Conservation (phyloP, 2,329 filamentous ascomycete species). For the Aspergillus aculeatinus region DNA sequence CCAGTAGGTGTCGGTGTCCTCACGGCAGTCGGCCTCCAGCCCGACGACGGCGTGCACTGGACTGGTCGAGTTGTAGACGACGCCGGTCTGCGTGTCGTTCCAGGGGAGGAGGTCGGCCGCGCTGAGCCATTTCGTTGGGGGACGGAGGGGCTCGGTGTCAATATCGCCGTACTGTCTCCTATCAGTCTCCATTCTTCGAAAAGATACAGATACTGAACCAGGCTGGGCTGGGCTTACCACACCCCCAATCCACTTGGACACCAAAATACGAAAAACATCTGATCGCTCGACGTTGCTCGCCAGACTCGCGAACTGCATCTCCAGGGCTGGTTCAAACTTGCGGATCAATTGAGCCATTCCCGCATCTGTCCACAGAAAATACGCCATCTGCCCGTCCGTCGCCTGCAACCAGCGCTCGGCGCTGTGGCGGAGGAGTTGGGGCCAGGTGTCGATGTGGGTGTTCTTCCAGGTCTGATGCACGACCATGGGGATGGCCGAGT, state of each 20-base stretch:
- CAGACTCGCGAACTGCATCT: conserved; percentile 21
- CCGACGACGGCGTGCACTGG: conserved; percentile 30
- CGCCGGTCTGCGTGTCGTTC: conserved; percentile 26
- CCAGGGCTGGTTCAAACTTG: conserved; percentile 26
- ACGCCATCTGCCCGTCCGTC: conserved; percentile 29
- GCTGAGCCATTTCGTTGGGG: conserved; percentile 28
- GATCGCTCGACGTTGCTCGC: conserved; percentile 30
- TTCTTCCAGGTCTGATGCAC: conserved; percentile 37
- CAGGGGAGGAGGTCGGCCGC: conserved; percentile 26
- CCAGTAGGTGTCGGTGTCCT: conserved; percentile 30
- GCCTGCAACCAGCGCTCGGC: conserved; percentile 31
- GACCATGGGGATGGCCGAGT: conserved; percentile 31
- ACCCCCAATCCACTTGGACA: conserved; percentile 30
- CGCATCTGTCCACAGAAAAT: conserved; percentile 37
- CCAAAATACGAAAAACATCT: conserved; percentile 34
- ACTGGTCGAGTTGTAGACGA: conserved; percentile 19
- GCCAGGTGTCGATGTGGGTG: conserved; percentile 28
- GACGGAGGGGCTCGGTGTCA: conserved; percentile 31
- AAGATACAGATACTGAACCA: too few relatives aligned
- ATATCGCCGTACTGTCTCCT: conserved; percentile 31
- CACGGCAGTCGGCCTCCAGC: conserved; percentile 32
- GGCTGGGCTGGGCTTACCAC: conserved; percentile 9
- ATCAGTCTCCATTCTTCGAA: neutral
- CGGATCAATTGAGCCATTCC: conserved; percentile 30
- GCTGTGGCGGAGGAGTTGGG: conserved; percentile 22